Evolutionary conservation across 495 filamentous ascomycete species (phyloP).

Genomic region (Trichoderma virens): DNA sequence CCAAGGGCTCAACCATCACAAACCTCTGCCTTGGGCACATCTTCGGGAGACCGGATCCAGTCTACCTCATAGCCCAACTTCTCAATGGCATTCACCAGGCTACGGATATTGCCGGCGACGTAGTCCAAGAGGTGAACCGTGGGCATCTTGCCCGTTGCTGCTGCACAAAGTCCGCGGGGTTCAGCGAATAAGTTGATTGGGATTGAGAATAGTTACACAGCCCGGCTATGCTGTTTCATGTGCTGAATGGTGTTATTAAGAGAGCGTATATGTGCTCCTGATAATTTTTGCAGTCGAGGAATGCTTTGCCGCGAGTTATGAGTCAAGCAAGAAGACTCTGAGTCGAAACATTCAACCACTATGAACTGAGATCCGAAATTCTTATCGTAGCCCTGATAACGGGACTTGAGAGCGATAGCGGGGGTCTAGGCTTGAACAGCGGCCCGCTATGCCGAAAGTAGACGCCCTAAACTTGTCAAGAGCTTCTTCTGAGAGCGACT

Average conservation of each 20-base stretch:
- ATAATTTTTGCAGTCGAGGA: no score
- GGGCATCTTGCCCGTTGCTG: constrained; percentile 51
- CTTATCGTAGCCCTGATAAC: constrained; percentile 2
- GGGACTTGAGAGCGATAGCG: background rate
- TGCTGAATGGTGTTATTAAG: no score
- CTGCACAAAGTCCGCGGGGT: background rate
- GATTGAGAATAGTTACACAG: background rate
- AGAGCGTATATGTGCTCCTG: no score
- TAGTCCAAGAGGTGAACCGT: constrained; percentile 85
- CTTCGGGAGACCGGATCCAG: constrained; percentile 80
- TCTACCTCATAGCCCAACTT: constrained; percentile 86
- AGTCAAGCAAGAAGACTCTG: background rate
- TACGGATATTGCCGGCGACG: constrained; percentile 79
- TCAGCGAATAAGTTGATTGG: background rate
- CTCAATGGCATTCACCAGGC: constrained; percentile 94
- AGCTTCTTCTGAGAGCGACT: background rate
- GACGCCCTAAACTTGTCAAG: background rate
- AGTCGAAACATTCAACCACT: background rate
- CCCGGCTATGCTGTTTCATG: background rate
- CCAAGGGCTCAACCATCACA: constrained; percentile 12
- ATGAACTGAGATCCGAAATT: background rate
- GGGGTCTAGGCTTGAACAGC: background rate
- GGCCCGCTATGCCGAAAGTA: background rate
- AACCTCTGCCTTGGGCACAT: constrained; percentile 80
- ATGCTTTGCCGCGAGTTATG: background rate